Evolutionary conservation across 169 alveolate genomes (phyloP).

Genomic region (Cryptosporidium ryanae): DNA sequence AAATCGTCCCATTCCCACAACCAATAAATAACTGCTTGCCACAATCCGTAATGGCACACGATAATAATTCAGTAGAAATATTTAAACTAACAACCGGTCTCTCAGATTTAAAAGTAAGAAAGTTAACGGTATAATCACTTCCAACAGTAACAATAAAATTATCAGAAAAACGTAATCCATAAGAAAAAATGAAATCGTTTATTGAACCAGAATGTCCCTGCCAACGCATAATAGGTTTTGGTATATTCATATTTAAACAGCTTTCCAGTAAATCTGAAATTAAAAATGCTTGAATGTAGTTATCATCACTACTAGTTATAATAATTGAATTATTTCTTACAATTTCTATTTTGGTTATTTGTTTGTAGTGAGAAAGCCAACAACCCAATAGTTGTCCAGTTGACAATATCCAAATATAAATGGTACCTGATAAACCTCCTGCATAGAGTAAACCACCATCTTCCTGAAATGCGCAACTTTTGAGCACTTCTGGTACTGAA

Average conservation of each 20-base stretch:
- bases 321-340: slow-evolving; percentile 39
- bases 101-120: slow-evolving; percentile 23
- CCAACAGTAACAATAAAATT: slow-evolving; percentile 30
- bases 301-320: slow-evolving; percentile 49
- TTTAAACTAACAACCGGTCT: slow-evolving; percentile 25
- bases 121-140: slow-evolving; percentile 42
- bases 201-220: slow-evolving; percentile 37
- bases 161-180: neutral
- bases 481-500: slow-evolving; percentile 54
- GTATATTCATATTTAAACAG: slow-evolving; percentile 2
- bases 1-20: slow-evolving; percentile 32
- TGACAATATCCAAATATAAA: slow-evolving; percentile 43
- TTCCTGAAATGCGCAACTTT: slow-evolving; percentile 50
- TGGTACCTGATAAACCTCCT: slow-evolving; percentile 64
- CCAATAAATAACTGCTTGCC: slow-evolving; percentile 34
- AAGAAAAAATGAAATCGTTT: slow-evolving; percentile 20
- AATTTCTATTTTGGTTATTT: slow-evolving; percentile 23
- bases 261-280: slow-evolving; percentile 30
- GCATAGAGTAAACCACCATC: slow-evolving; percentile 74
- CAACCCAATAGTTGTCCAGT: slow-evolving; percentile 63
- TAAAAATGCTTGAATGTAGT: slow-evolving; percentile 56
- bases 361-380: slow-evolving; percentile 65
- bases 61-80: slow-evolving; percentile 15
- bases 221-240: slow-evolving; percentile 60
- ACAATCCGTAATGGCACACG: slow-evolving; percentile 37